A percentile compares a stretch with the other conserved stretches of the same genome.
phyloP scores from a whole-genome alignment of 2,329 filamentous ascomycete genomes.

The Macrophomina pseudophaseolina region DNA sequence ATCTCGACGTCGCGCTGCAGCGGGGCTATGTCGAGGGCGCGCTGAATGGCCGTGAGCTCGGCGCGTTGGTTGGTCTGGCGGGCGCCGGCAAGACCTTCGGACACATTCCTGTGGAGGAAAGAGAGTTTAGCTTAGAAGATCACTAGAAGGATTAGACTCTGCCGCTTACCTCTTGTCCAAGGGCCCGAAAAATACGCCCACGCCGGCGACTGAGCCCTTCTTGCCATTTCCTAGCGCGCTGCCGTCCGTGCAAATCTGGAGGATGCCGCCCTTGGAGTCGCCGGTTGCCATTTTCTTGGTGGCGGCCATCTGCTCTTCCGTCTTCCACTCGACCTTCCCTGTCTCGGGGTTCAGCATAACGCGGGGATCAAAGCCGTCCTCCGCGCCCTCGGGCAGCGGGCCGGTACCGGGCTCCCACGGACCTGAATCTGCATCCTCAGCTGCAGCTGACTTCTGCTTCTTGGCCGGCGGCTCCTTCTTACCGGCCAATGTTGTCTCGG shows the following conservation, averaged over 20 bases:
- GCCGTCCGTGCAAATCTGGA: constrained; percentile 69
- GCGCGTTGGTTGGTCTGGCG: constrained; percentile 91
- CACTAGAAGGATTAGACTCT: neutral
- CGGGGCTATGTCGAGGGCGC: constrained; percentile 78
- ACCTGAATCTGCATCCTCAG: constrained; percentile 36
- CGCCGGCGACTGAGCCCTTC: constrained; percentile 60
- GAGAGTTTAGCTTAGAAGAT: constrained; percentile 18
- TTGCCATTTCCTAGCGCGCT: constrained; percentile 65
- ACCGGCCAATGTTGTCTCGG: constrained; percentile 33
- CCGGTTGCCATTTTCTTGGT: constrained; percentile 54
- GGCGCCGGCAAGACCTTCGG: constrained; percentile 74
- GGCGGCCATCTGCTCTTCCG: constrained; percentile 51
- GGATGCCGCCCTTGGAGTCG: constrained; percentile 53
- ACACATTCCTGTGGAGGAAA: constrained; percentile 63
- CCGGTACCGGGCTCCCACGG: constrained; percentile 54
- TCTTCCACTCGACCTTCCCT: constrained; percentile 62
- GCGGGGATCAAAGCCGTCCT: constrained; percentile 67
- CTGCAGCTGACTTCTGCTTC: constrained; percentile 43
- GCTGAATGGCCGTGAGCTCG: constrained; percentile 86
- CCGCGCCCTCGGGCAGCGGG: constrained; percentile 59
- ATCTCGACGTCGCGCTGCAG: constrained; percentile 73
- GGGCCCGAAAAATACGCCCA: constrained; percentile 69
- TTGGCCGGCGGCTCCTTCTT: constrained; percentile 37
- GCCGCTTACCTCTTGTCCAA: constrained; percentile 58
- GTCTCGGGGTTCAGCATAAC: constrained; percentile 60